Conservation (phyloP, 2,329 filamentous ascomycete genomes). For the Scedosporium apiospermum region DNA sequence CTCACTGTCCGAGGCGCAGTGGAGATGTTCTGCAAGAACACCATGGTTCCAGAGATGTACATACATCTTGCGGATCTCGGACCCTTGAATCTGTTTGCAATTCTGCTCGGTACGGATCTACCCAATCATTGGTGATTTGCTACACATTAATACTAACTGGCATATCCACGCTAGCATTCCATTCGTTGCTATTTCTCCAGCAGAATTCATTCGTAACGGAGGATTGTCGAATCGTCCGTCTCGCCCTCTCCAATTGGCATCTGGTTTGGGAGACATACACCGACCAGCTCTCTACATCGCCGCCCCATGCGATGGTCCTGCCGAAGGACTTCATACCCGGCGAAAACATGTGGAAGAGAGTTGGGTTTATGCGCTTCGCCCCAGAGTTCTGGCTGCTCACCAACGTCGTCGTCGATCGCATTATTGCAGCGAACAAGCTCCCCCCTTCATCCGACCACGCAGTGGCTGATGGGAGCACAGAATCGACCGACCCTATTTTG, state of each 20-base stretch:
- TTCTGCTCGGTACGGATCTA: slow-evolving; percentile 5
- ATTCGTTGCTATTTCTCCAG: slow-evolving; percentile 24
- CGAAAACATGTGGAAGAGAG: slow-evolving; percentile 21
- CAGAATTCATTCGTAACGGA: slow-evolving; percentile 22
- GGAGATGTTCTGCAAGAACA: slow-evolving; percentile 14
- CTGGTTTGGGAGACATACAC: slow-evolving; percentile 15
- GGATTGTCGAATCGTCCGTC: slow-evolving; percentile 15
- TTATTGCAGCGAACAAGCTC: slow-evolving; percentile 7
- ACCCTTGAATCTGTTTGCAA: slow-evolving; percentile 17
- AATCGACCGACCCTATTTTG: slow-evolving; percentile 18
- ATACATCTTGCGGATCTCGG: slow-evolving; percentile 13
- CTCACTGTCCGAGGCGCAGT: slow-evolving; percentile 16
- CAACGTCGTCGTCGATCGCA: slow-evolving; percentile 19
- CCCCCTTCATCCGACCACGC: background rate
- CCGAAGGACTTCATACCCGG: slow-evolving; percentile 9
- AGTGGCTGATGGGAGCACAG: background rate
- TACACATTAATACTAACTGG: background rate
- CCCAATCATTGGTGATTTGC: background rate
- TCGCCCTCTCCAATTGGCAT: slow-evolving; percentile 19
- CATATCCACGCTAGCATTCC: slow-evolving; percentile 14
- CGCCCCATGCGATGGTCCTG: slow-evolving; percentile 11
- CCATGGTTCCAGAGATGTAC: slow-evolving; percentile 10
- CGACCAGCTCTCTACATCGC: slow-evolving; percentile 5
- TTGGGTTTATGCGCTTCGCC: slow-evolving; percentile 22
- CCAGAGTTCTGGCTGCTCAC: slow-evolving; percentile 26